Conservation (phyloP, 306 rosid genomes). For the Comarum palustre region DNA sequence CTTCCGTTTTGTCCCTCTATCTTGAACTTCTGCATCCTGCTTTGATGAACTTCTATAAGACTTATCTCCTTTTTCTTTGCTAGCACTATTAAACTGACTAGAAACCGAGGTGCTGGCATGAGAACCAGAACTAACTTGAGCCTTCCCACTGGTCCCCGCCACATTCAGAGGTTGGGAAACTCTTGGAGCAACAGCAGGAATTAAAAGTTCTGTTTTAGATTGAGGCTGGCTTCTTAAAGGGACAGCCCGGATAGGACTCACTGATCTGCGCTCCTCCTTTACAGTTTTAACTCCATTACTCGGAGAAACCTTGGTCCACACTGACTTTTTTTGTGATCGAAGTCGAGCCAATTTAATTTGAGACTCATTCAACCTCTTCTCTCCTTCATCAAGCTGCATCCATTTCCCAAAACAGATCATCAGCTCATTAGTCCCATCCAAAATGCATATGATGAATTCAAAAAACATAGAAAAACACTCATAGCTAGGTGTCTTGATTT, state of each 20-base stretch:
- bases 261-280: slow-evolving; percentile 55
- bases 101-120: slow-evolving; percentile 38
- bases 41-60: slow-evolving; percentile 36
- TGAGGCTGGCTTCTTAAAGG: slow-evolving; percentile 33
- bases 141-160: slow-evolving; percentile 37
- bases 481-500: not conserved
- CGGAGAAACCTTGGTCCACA: slow-evolving; percentile 27
- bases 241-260: slow-evolving; percentile 35
- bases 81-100: slow-evolving; percentile 31
- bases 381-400: slow-evolving; percentile 78
- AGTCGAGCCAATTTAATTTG: slow-evolving; percentile 71
- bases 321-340: slow-evolving; percentile 38
- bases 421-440: slow-evolving; percentile 12
- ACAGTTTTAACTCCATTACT: slow-evolving; percentile 37
- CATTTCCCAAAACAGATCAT: slow-evolving; percentile 22
- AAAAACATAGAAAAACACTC: not conserved
- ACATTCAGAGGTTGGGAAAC: slow-evolving; percentile 34
- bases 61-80: slow-evolving; percentile 44
- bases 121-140: slow-evolving; percentile 33
- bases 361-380: slow-evolving; percentile 61
- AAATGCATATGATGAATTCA: slow-evolving; percentile 6
- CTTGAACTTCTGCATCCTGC: slow-evolving; percentile 47
- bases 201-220: slow-evolving; percentile 62
- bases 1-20: slow-evolving; percentile 71
- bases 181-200: slow-evolving; percentile 61